Evolutionary conservation across 2,329 filamentous ascomycete species (phyloP).

Genomic region (Sarocladiaceae sp.): DNA sequence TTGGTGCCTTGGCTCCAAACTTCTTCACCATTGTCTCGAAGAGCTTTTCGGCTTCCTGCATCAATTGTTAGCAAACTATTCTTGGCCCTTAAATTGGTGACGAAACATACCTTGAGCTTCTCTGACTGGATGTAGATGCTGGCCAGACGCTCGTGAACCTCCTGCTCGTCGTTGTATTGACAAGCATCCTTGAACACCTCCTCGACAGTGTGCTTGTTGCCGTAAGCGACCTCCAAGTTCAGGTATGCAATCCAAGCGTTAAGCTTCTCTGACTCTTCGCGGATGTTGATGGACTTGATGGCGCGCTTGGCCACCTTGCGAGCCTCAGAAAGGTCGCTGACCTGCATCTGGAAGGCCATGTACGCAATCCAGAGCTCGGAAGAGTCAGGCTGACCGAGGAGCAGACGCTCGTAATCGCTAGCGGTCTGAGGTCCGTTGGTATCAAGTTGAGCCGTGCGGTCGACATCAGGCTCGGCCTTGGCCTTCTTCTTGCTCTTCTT

Average conservation of each 20-base stretch:
- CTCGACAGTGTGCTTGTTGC: slow-evolving; percentile 75
- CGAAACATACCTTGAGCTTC: slow-evolving; percentile 67
- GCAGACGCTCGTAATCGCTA: slow-evolving; percentile 88
- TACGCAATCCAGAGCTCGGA: slow-evolving; percentile 92
- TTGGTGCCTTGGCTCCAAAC: slow-evolving; percentile 73
- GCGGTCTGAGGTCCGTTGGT: slow-evolving; percentile 82
- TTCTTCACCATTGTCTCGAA: slow-evolving; percentile 87
- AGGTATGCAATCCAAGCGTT: slow-evolving; percentile 94
- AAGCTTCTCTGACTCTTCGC: slow-evolving; percentile 87
- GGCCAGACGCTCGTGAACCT: slow-evolving; percentile 82
- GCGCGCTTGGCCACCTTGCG: slow-evolving; percentile 88
- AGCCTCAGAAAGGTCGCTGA: slow-evolving; percentile 84
- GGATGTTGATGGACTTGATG: slow-evolving; percentile 83
- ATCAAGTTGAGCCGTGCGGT: slow-evolving; percentile 89
- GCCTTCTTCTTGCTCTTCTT: slow-evolving; percentile 59
- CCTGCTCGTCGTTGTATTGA: slow-evolving; percentile 87
- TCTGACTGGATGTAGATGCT: slow-evolving; percentile 94
- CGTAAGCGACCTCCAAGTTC: slow-evolving; percentile 90
- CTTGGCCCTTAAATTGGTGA: background rate
- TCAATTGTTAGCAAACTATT: slow-evolving; percentile 23
- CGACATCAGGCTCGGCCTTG: slow-evolving; percentile 75
- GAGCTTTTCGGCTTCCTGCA: slow-evolving; percentile 78
- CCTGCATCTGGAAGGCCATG: slow-evolving; percentile 97
- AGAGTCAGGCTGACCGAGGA: slow-evolving; percentile 90
- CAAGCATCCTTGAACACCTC: slow-evolving; percentile 88